A percentile compares a stretch with the other conserved stretches of the same genome.
phyloP scores from a whole-genome alignment of 768 basidiomycete species.

The Amanita exitialis region DNA sequence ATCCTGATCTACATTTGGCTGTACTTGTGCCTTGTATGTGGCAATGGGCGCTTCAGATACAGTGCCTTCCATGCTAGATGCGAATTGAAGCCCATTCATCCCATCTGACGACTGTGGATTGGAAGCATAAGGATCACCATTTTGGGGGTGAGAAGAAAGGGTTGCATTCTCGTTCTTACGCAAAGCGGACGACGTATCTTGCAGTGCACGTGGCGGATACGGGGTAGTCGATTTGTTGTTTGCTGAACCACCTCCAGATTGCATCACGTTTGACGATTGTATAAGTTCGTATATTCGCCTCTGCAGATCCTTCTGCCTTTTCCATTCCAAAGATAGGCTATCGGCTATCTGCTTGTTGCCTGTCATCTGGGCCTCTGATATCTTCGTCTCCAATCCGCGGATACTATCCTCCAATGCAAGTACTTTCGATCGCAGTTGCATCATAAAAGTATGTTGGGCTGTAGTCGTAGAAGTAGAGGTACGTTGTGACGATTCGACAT shows the following conservation, averaged over 20 bases:
- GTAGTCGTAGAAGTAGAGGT: slow-evolving; percentile 13
- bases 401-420: slow-evolving; percentile 9
- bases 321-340: slow-evolving; percentile 9
- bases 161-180: not conserved
- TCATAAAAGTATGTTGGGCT: slow-evolving; percentile 8
- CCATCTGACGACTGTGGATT: not conserved
- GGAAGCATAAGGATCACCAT: slow-evolving; percentile 5
- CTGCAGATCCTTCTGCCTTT: slow-evolving; percentile 8
- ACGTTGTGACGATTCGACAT: slow-evolving; percentile 10
- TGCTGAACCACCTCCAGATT: not conserved
- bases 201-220: not conserved
- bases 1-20: slow-evolving; percentile 38
- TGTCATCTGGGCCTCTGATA: slow-evolving; percentile 9
- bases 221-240: not conserved
- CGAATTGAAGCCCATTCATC: not conserved
- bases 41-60: not conserved
- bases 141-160: not conserved
- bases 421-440: slow-evolving; percentile 9
- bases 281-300: not conserved
- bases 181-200: not conserved
- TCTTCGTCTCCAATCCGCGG: slow-evolving; percentile 7
- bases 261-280: not conserved
- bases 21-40: slow-evolving; percentile 29
- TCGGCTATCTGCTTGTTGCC: slow-evolving; percentile 13
- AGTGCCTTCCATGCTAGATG: not conserved